Conservation (phyloP, 164 flowering plant species). For the Vitis rotundifolia region DNA sequence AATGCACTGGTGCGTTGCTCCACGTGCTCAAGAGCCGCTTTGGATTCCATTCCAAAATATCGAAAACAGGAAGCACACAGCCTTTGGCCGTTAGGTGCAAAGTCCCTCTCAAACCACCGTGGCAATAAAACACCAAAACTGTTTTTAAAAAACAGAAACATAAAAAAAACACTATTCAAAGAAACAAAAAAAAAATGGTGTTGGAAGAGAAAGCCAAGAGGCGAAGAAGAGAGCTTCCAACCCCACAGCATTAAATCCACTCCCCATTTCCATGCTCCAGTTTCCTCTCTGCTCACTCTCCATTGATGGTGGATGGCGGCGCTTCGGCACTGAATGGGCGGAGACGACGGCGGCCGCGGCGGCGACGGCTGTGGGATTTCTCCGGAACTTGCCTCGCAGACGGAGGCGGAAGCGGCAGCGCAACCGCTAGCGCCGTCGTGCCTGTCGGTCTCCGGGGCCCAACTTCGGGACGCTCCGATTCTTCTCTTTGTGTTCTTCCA, state of each 20-base stretch:
- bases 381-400: constrained; percentile 10
- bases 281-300: constrained; percentile 10
- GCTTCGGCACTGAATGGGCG: not conserved
- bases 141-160: not conserved
- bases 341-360: constrained; percentile 21
- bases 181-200: not conserved
- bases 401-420: constrained; percentile 13
- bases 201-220: too few relatives aligned
- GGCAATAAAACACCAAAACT: constrained; percentile 4
- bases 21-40: not conserved
- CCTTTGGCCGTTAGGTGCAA: constrained; percentile 30
- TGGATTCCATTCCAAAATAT: not conserved
- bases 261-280: constrained; percentile 6
- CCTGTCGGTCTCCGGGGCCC: constrained; percentile 9
- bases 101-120: constrained; percentile 37
- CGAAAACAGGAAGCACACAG: not conserved
- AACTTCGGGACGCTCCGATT: constrained; percentile 60
- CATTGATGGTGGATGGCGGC: constrained; percentile 27
- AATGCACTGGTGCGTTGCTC: too few relatives aligned
- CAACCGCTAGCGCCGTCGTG: not conserved
- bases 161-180: constrained; percentile 3
- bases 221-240: too few relatives aligned
- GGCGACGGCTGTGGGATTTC: constrained; percentile 3
- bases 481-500: constrained; percentile 64
- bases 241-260: not conserved